phyloP scores from a whole-genome alignment of 2,329 filamentous ascomycete genomes.

The Dactylellina leptospora region DNA sequence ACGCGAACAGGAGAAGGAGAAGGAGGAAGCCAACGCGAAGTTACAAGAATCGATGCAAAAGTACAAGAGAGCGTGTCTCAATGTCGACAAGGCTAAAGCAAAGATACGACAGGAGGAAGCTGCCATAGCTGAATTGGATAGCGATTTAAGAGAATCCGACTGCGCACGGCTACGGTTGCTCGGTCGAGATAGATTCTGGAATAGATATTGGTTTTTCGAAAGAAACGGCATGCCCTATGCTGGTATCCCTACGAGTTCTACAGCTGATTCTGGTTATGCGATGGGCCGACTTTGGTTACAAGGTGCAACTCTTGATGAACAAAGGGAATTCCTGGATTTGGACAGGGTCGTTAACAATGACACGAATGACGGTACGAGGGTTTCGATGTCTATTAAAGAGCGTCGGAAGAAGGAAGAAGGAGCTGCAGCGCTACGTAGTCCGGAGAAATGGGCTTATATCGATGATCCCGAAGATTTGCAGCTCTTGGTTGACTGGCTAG shows the following conservation, averaged over 20 bases:
- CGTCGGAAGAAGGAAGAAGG: constrained; percentile 89
- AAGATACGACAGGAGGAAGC: constrained; percentile 82
- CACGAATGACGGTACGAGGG: constrained; percentile 54
- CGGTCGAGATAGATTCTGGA: constrained; percentile 96
- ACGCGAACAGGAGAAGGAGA: constrained; percentile 75
- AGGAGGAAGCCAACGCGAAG: constrained; percentile 68
- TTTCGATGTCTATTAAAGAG: constrained; percentile 73
- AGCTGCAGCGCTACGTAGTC: constrained; percentile 76
- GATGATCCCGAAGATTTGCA: constrained; percentile 81
- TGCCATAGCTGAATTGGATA: constrained; percentile 84
- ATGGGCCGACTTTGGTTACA: constrained; percentile 97
- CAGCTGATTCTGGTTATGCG: constrained; percentile 84
- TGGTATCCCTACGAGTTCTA: constrained; percentile 86
- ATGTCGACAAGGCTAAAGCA: constrained; percentile 86
- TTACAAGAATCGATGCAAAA: constrained; percentile 84
- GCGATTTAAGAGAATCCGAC: constrained; percentile 91
- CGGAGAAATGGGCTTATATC: constrained; percentile 89
- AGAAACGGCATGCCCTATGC: constrained; percentile 97
- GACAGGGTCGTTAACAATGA: constrained; percentile 52
- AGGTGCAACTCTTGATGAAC: constrained; percentile 88
- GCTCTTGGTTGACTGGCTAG: constrained; percentile 84
- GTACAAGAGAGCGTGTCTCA: constrained; percentile 84
- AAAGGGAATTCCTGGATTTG: constrained; percentile 69
- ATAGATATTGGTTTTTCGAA: constrained; percentile 99
- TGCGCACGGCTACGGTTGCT: constrained; percentile 88